These are phyloP conservation scores for Penicillium mononematosum DNA, from an alignment of 495 filamentous ascomycete genomes.

Conservation along the genomic window DNA sequence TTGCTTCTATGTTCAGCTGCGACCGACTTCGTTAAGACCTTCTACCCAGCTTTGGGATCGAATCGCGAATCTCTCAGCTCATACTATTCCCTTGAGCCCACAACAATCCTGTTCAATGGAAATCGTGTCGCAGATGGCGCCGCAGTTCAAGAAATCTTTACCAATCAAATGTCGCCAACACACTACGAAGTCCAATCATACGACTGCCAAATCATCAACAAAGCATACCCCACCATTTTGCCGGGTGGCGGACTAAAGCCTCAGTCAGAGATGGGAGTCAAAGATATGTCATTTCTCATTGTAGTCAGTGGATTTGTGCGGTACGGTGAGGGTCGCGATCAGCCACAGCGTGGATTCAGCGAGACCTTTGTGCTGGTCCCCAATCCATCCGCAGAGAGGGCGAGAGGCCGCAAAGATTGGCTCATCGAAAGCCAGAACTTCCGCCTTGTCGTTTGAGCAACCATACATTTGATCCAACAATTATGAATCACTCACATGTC, in stretches of 20 bases:
- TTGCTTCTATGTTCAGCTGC: constrained; percentile 36
- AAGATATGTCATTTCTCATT: constrained; percentile 68
- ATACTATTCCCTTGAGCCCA: constrained; percentile 55
- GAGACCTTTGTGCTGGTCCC: constrained; percentile 77
- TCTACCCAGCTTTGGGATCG: constrained; percentile 54
- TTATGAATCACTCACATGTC: neutral
- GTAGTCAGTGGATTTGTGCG: constrained; percentile 66
- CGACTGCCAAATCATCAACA: constrained; percentile 74
- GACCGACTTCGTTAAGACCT: constrained; percentile 51
- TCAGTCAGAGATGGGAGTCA: constrained; percentile 35
- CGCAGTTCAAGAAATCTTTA: constrained; percentile 60
- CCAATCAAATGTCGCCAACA: constrained; percentile 58
- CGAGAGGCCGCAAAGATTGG: constrained; percentile 54
- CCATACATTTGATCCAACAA: neutral
- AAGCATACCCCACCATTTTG: constrained; percentile 50
- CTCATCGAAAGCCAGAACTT: constrained; percentile 75
- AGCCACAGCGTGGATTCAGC: constrained; percentile 62
- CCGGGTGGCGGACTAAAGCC: constrained; percentile 37
- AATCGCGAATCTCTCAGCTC: constrained; percentile 52
- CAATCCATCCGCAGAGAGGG: constrained; percentile 57
- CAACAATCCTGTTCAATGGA: constrained; percentile 66
- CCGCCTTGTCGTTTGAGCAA: constrained; percentile 52
- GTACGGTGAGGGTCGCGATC: constrained; percentile 56
- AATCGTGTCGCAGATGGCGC: constrained; percentile 54
- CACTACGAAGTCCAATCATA: constrained; percentile 65